Base-by-base conservation (phyloP, 1,284 basidiomycete genomes). In the Butyriboletus regius region DNA sequence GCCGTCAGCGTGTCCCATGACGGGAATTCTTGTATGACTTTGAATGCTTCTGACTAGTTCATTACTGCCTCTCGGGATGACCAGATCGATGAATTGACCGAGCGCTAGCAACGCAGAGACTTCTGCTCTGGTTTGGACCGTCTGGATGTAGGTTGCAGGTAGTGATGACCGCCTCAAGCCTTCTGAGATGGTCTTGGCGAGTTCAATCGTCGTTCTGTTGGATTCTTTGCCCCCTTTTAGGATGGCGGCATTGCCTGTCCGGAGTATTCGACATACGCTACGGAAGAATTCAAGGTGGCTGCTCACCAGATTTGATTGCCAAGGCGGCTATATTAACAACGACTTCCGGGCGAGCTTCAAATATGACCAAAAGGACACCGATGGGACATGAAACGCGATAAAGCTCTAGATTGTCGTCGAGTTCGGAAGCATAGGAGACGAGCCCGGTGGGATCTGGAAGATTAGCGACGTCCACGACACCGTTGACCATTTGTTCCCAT, bases 1-100 rank as follows among this genome's bases (percentile, higher is more conserved):
- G 0, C 95, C 95, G 67, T 98, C 95, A 5, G 96, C 95, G 64
- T 99, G 96, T 1, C 96, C 96, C 93, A 98, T 97, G 40, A 99
- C 96, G 2, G 96, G 87, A 56, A 99, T 98, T 49, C 88, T 78
- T 0, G 95, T 96, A 55, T 77, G 82, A 54, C 90, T 85, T 68
- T 98, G 91, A 51, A 99, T 97, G 64, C 74, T 86, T 54, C 75
- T 77, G 12, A 98, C 96, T 20, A 99, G 81, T 60, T 80, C 82
- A 61, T 95, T 96, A 61, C 92, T 92, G 14, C 96, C 96, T 48
- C 96, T 76, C 0, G 96, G 96, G 68, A 98, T 97, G 49, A 98
- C 94, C 12, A 99, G 76, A 70, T 98, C 94, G 61, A 99, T 97
- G 69, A 92, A 93, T 46, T 81, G 78, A 65, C 98, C 94, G 63